These are phyloP conservation scores for Immersiella caudata DNA, from an alignment of 495 filamentous ascomycete genomes.

Conservation along the genomic window DNA sequence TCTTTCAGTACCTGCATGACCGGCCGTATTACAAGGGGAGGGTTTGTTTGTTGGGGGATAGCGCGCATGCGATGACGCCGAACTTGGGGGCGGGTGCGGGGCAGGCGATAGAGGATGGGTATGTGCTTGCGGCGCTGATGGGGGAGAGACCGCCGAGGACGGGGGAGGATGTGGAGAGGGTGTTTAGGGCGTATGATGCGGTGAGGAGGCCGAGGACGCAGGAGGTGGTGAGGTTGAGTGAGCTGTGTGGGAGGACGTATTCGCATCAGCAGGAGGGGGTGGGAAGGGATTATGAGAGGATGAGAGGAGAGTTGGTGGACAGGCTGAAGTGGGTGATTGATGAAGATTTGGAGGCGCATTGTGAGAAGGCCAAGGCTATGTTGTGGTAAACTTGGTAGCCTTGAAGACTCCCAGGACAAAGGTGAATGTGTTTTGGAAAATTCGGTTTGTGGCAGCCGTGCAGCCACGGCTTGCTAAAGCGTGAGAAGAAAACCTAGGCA, in stretches of 20 bases:
- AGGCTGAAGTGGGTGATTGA: conserved; percentile 13
- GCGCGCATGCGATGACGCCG: conserved; percentile 69
- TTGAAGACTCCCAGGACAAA: too few species aligned
- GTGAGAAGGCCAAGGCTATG: not conserved
- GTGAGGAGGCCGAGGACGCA: conserved; percentile 55
- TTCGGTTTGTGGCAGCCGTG: too few species aligned
- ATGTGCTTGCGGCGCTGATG: conserved; percentile 59
- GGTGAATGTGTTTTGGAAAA: too few species aligned
- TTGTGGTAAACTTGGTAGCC: not conserved
- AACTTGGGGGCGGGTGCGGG: conserved; percentile 71
- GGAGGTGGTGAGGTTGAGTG: conserved; percentile 3
- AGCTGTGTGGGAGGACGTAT: conserved; percentile 10
- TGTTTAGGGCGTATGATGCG: conserved; percentile 63
- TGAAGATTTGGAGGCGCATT: conserved; percentile 13
- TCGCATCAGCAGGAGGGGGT: conserved; percentile 10
- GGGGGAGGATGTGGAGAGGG: conserved; percentile 46
- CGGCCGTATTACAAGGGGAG: conserved; percentile 55
- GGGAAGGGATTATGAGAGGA: conserved; percentile 11
- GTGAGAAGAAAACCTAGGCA: too few species aligned
- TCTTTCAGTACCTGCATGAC: conserved; percentile 64
- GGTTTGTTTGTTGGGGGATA: conserved; percentile 65
- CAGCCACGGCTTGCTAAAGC: too few species aligned
- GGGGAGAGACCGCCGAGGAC: conserved; percentile 39
- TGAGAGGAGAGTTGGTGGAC: conserved; percentile 9
- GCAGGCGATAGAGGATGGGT: conserved; percentile 68